Conservation (phyloP, 257 asterid genomes). For the Solanum sitiens region DNA sequence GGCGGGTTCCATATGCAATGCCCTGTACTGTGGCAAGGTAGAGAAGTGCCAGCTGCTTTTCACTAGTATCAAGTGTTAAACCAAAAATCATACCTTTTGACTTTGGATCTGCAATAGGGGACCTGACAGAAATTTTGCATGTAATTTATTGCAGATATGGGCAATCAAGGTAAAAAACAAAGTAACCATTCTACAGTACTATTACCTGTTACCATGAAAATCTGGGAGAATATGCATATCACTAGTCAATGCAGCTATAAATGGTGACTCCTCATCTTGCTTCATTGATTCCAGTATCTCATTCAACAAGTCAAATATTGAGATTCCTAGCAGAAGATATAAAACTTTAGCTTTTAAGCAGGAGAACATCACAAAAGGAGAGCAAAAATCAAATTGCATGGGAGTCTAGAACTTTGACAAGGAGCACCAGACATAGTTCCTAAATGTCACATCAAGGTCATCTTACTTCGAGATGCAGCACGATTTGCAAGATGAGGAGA, state of each 20-base stretch:
- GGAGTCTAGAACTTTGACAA: background rate
- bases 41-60: conserved; percentile 77
- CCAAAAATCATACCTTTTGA: conserved; percentile 85
- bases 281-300: conserved; percentile 60
- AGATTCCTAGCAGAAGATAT: conserved; percentile 29
- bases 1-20: conserved; percentile 92
- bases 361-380: background rate
- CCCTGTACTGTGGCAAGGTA: conserved; percentile 87
- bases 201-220: conserved; percentile 96
- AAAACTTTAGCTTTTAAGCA: background rate
- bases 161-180: background rate
- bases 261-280: conserved; percentile 50
- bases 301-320: conserved; percentile 69
- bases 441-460: background rate
- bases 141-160: background rate
- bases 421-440: background rate
- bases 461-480: conserved; percentile 88
- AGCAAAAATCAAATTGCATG: background rate
- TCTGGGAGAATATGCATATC: conserved; percentile 84
- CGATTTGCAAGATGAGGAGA: conserved; percentile 68
- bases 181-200: background rate
- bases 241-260: conserved; percentile 70
- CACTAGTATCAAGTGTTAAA: conserved; percentile 78
- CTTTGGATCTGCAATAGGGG: conserved; percentile 93
- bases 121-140: conserved; percentile 42